These are phyloP conservation scores for Neurospora terricola DNA, from an alignment of 495 filamentous ascomycete genomes.

Conservation along the genomic window DNA sequence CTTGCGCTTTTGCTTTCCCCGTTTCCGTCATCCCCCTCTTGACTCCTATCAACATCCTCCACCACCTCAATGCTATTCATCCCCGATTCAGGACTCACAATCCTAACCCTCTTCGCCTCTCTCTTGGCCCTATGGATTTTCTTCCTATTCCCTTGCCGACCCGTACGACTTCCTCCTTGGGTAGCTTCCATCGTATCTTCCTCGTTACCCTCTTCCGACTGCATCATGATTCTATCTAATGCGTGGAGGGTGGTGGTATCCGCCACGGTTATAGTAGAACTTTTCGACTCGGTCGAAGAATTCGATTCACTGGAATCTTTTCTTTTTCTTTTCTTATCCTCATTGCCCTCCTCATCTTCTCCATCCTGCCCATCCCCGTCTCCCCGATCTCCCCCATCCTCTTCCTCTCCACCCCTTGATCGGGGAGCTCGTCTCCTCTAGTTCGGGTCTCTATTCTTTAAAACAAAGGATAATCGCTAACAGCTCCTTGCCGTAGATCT, in stretches of 20 bases:
- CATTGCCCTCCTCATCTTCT: neutral
- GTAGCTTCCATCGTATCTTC: fast-evolving
- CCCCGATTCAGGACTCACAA: neutral
- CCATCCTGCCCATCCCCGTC: no score
- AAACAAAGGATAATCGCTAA: no score
- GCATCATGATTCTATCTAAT: neutral
- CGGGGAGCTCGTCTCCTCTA: no score
- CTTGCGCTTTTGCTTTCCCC: no score
- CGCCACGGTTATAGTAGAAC: neutral
- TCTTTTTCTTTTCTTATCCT: neutral
- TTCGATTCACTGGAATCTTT: neutral
- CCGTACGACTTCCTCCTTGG: neutral
- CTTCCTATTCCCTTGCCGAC: neutral
- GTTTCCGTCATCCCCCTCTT: neutral
- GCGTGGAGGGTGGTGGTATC: neutral
- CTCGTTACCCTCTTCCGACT: neutral
- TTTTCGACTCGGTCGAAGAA: neutral
- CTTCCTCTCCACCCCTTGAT: no score
- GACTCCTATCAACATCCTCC: neutral
- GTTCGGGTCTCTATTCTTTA: no score
- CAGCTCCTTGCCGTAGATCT: no score
- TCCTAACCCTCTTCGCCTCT: neutral
- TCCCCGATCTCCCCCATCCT: no score
- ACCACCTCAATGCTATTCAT: neutral
- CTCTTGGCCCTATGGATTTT: neutral